Evolutionary conservation across 2,329 filamentous ascomycete genomes (phyloP).

Genomic region (Ophioceras dolichostomum): DNA sequence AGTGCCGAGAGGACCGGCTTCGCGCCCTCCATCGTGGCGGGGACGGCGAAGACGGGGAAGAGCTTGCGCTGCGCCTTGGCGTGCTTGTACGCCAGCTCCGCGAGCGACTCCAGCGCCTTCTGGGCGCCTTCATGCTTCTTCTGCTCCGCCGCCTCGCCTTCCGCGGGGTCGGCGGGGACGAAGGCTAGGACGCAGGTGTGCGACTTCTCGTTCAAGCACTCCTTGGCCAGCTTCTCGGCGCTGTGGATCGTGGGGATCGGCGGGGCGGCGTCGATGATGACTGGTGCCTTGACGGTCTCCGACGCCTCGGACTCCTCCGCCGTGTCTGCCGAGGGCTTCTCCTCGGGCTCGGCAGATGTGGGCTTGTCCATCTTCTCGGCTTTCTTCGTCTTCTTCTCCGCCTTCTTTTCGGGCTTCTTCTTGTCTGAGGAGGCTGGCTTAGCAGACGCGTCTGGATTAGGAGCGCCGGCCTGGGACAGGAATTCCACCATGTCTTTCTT

Average conservation of each 20-base stretch:
- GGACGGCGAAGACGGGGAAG: slow-evolving; percentile 75
- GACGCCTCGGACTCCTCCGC: slow-evolving; percentile 26
- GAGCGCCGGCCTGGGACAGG: slow-evolving; percentile 63
- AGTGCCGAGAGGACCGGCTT: slow-evolving; percentile 47
- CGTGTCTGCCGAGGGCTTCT: slow-evolving; percentile 16
- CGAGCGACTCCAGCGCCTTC: slow-evolving; percentile 49
- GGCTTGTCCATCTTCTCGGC: slow-evolving; percentile 21
- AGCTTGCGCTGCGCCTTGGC: slow-evolving; percentile 50
- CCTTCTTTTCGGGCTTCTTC: slow-evolving; percentile 27
- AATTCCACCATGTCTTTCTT: slow-evolving; percentile 75
- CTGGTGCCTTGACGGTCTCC: slow-evolving; percentile 27
- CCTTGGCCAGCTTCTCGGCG: slow-evolving; percentile 49
- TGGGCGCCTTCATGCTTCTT: slow-evolving; percentile 30
- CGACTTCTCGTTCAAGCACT: slow-evolving; percentile 65
- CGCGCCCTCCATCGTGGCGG: slow-evolving; percentile 46
- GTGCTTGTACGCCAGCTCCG: slow-evolving; percentile 68
- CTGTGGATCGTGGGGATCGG: slow-evolving; percentile 55
- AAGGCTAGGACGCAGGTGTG: slow-evolving; percentile 75
- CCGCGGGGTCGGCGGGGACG: slow-evolving; percentile 42
- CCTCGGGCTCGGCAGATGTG: slow-evolving; percentile 23
- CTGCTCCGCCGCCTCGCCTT: too few relatives aligned
- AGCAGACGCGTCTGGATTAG: slow-evolving; percentile 65
- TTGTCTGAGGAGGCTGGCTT: slow-evolving; percentile 30
- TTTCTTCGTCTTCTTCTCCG: slow-evolving; percentile 8
- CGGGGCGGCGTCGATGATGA: slow-evolving; percentile 41